These are phyloP conservation scores for Kazachstania sp. DNA, from an alignment of 1,139 yeast species.

Conservation along the genomic window DNA sequence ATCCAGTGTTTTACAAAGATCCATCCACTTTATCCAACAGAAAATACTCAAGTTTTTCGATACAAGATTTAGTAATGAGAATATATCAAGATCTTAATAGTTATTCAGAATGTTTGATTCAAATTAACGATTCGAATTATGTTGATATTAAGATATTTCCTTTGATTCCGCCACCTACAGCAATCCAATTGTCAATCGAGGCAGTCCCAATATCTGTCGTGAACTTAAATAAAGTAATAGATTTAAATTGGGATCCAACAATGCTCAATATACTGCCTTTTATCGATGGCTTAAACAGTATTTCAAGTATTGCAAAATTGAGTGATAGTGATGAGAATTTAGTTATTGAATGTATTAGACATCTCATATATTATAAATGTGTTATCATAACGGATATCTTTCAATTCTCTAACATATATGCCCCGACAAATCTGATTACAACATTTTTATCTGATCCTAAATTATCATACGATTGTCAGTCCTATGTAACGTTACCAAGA, in stretches of 20 bases:
- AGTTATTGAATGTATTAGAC: constrained; percentile 83
- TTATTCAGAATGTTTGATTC: constrained; percentile 91
- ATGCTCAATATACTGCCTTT: constrained; percentile 80
- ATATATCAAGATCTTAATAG: constrained; percentile 87
- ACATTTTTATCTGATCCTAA: constrained; percentile 53
- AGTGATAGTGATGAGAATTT: constrained; percentile 75
- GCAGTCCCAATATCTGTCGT: constrained; percentile 91
- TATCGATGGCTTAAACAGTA: constrained; percentile 81
- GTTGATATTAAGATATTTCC: constrained; percentile 91
- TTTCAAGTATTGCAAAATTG: constrained; percentile 63
- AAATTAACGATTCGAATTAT: constrained; percentile 81
- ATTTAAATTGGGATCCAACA: constrained; percentile 95
- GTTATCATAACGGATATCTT: constrained; percentile 76
- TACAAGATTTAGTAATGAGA: constrained; percentile 78
- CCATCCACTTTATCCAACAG: not conserved
- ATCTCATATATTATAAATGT: constrained; percentile 81
- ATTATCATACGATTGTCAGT: constrained; percentile 79
- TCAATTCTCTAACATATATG: constrained; percentile 81
- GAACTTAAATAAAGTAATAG: constrained; percentile 58
- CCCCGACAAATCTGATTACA: constrained; percentile 74
- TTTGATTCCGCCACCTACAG: constrained; percentile 75
- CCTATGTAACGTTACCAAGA: constrained; percentile 49
- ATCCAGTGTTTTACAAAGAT: constrained; percentile 28
- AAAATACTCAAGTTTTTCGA: constrained; percentile 42
- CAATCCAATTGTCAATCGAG: constrained; percentile 39